Evolutionary conservation across 2,329 filamentous ascomycete genomes (phyloP), one percentile per base, ranked within the genome.

Genomic region (Fusarium goolgardi): DNA sequence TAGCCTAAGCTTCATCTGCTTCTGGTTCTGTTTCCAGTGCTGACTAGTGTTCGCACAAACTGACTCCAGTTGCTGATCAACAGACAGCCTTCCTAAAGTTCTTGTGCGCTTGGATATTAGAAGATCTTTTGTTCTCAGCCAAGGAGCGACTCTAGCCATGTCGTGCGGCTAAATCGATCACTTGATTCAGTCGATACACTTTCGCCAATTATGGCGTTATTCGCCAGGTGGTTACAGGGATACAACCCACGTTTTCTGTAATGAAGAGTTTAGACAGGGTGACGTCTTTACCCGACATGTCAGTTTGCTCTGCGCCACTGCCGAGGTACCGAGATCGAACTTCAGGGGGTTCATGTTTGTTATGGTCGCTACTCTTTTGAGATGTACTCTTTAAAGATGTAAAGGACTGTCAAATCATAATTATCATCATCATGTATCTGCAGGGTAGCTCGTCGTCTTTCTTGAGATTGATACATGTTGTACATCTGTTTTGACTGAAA

Each of bases 231-330:
- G 12, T 7, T 20, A 9, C 47, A 39, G 23, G 47, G 47, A 20
- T 37, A 5, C 3, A 20, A 15, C 27, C 47, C 47, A 50, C 34
- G 47, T 50, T 50, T 37, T 50, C 11, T 50, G 9, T 20, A 39
- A 50, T 50, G 13, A 29, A 18, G 6, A 40, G 47, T 34, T 50
- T 50, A 40, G 47, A 50, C 32, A 12, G 27, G 7, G 8, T 50
- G 43, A 29, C 25, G 18, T 29, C 6, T 43, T 9, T 20, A 6
- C 2, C 18, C 21, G 47, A 50, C n/a, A 39, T 9, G 34, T 50
- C 47, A 35, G 31, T n/a, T 12, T 31, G 16, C 3, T 31, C 9
- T 45, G 8, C 7, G 18, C 18, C n/a, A 12, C 15, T 16, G 32
- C 47, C 23, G 47, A 50, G 23, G 27, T 29, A 16, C 32, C 47